Conservation (phyloP, 228 moss, liverwort and hornwort species). For the Sphagnum fallax region DNA sequence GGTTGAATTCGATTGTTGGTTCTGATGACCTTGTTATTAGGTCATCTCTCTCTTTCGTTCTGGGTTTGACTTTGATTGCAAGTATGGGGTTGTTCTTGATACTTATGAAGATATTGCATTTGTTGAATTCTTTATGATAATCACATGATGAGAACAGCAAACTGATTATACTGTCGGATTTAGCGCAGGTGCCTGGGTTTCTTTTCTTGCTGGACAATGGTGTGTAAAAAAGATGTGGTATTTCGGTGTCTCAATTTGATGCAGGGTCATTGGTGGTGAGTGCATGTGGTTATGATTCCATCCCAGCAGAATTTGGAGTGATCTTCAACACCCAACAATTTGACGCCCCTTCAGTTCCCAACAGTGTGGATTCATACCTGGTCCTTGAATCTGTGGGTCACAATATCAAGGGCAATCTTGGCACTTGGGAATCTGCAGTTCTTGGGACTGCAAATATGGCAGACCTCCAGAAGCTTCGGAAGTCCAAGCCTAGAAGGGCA, state of each 20-base stretch:
- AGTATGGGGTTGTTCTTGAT: no score
- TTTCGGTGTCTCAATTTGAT: background rate
- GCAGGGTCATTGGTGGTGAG: slow-evolving; percentile 74
- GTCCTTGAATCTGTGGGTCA: slow-evolving; percentile 29
- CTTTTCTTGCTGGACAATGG: no score
- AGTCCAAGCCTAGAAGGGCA: slow-evolving; percentile 64
- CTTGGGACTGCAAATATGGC: slow-evolving; percentile 54
- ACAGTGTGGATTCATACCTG: slow-evolving; percentile 74
- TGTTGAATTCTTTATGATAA: no score
- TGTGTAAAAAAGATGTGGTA: no score
- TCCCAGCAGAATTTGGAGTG: slow-evolving; percentile 79
- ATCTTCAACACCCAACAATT: slow-evolving; percentile 73
- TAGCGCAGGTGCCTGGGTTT: no score
- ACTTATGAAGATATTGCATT: no score
- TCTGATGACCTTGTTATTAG: no score
- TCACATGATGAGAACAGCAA: no score
- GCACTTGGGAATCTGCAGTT: slow-evolving; percentile 83
- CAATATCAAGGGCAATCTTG: slow-evolving; percentile 56
- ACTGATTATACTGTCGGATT: no score
- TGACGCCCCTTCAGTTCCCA: slow-evolving; percentile 47
- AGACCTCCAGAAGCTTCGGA: slow-evolving; percentile 53
- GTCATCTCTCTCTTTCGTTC: no score
- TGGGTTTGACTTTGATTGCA: no score
- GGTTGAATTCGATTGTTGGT: no score
- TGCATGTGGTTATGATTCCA: slow-evolving; percentile 84